Evolutionary conservation across 495 filamentous ascomycete species (phyloP).

Genomic region (Annulohypoxylon nitens): DNA sequence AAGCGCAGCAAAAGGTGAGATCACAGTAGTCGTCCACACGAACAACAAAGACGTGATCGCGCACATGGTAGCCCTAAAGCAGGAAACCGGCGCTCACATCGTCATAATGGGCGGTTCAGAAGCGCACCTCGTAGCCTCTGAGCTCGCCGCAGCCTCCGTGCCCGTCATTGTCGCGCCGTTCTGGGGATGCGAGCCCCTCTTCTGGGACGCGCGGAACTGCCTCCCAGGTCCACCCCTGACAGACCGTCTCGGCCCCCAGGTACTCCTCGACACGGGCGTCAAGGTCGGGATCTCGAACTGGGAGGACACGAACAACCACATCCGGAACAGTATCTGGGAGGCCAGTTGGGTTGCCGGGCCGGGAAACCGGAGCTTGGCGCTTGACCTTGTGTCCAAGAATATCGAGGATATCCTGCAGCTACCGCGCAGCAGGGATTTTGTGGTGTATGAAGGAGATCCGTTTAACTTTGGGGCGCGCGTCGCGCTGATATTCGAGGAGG

Average conservation of each 20-base stretch:
- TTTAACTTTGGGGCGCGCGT: slow-evolving; percentile 55
- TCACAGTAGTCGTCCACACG: slow-evolving; percentile 35
- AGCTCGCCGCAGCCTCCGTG: slow-evolving; percentile 56
- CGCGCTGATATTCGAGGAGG: slow-evolving; percentile 52
- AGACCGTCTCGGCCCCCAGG: slow-evolving; percentile 48
- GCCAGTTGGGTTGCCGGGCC: slow-evolving; percentile 43
- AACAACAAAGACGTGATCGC: slow-evolving; percentile 42
- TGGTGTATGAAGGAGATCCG: slow-evolving; percentile 58
- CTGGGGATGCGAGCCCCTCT: slow-evolving; percentile 42
- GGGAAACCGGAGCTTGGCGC: slow-evolving; percentile 28
- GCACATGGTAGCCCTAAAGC: slow-evolving; percentile 36
- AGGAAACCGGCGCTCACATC: slow-evolving; percentile 36
- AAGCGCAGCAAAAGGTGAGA: slow-evolving; percentile 30
- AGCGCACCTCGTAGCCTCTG: slow-evolving; percentile 52
- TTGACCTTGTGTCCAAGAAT: slow-evolving; percentile 54
- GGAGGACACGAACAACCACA: slow-evolving; percentile 41
- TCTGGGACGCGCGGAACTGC: slow-evolving; percentile 38
- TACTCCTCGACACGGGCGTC: slow-evolving; percentile 55
- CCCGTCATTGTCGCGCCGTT: slow-evolving; percentile 54
- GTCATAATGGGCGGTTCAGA: slow-evolving; percentile 36
- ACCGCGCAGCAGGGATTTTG: slow-evolving; percentile 51
- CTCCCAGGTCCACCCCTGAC: slow-evolving; percentile 54
- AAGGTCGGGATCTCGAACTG: slow-evolving; percentile 40
- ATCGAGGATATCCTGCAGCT: slow-evolving; percentile 55
- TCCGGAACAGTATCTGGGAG: slow-evolving; percentile 41